phyloP scores from a whole-genome alignment of 1,139 yeast species.

The Geotrichum klebahnii region DNA sequence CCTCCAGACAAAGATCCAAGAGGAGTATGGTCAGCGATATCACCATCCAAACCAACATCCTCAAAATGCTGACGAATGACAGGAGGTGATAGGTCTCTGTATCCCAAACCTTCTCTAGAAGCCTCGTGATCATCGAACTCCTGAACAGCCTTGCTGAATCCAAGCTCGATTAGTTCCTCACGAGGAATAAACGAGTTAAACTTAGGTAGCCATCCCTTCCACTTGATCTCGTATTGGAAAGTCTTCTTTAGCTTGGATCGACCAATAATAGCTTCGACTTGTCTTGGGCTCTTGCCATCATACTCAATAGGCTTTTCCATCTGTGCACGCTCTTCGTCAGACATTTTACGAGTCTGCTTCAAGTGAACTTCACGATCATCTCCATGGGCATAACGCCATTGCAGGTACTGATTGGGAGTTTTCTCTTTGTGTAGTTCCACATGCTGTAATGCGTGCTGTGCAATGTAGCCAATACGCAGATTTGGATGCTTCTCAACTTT shows the following conservation, averaged over 20 bases:
- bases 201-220: slow-evolving; percentile 91
- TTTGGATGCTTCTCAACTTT: slow-evolving; percentile 96
- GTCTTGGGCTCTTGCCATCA: slow-evolving; percentile 87
- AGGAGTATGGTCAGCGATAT: slow-evolving; percentile 96
- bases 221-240: slow-evolving; percentile 93
- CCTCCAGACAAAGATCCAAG: slow-evolving; percentile 97
- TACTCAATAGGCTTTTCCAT: slow-evolving; percentile 76
- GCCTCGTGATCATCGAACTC: slow-evolving; percentile 98
- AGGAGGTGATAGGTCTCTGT: slow-evolving; percentile 84
- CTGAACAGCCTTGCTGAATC: slow-evolving; percentile 83
- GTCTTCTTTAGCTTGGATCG: slow-evolving; percentile 94
- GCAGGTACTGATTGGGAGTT: slow-evolving; percentile 94
- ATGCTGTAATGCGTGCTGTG: slow-evolving; percentile 96
- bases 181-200: slow-evolving; percentile 91
- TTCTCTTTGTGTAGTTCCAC: slow-evolving; percentile 96
- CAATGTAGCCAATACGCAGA: slow-evolving; percentile 95
- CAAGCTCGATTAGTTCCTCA: slow-evolving; percentile 72
- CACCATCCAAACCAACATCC: slow-evolving; percentile 95
- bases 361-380: slow-evolving; percentile 95
- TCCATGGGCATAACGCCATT: slow-evolving; percentile 97
- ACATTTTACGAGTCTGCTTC: slow-evolving; percentile 86
- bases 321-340: slow-evolving; percentile 75
- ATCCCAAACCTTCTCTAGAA: slow-evolving; percentile 96
- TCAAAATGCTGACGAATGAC: slow-evolving; percentile 95
- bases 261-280: slow-evolving; percentile 90